Percentiles rank a stretch among this genome's conserved stretches.
These are phyloP conservation scores for Acanthamoeba rhysodes DNA, from an alignment of 208 protist species.

Conservation along the genomic window DNA sequence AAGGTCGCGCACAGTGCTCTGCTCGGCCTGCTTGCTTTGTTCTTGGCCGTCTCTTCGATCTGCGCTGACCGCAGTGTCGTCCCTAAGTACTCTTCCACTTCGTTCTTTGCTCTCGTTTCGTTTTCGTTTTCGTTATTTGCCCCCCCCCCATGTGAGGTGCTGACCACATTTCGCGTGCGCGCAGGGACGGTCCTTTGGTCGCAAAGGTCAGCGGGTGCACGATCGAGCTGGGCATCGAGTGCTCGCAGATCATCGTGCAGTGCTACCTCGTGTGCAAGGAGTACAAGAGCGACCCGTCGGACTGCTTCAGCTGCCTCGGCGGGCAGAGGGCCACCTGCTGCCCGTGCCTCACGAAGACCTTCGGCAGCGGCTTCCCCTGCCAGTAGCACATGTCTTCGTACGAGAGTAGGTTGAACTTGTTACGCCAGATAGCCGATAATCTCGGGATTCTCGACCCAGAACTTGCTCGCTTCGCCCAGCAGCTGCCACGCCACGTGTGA, in stretches of 20 bases:
- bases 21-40: too few relatives aligned
- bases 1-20: too few relatives aligned
- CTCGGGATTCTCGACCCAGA: not conserved
- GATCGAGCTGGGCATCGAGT: conserved; percentile 15
- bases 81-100: too few relatives aligned
- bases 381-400: not conserved
- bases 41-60: too few relatives aligned
- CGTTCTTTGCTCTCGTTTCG: too few relatives aligned
- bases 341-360: not conserved
- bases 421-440: not conserved
- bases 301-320: conserved; percentile 28
- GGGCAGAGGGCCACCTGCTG: not conserved
- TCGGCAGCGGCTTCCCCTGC: not conserved
- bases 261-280: conserved; percentile 12
- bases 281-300: conserved; percentile 4
- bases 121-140: too few relatives aligned
- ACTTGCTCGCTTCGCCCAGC: not conserved
- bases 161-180: too few relatives aligned
- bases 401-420: too few relatives aligned
- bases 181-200: too few relatives aligned
- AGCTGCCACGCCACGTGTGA: not conserved
- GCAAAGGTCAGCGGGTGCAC: not conserved
- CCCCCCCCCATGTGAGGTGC: too few relatives aligned
- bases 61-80: too few relatives aligned
- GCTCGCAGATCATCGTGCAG: conserved; percentile 19